Evolutionary conservation across 768 basidiomycete genomes (phyloP).

Genomic region (Lentinula raphanica): DNA sequence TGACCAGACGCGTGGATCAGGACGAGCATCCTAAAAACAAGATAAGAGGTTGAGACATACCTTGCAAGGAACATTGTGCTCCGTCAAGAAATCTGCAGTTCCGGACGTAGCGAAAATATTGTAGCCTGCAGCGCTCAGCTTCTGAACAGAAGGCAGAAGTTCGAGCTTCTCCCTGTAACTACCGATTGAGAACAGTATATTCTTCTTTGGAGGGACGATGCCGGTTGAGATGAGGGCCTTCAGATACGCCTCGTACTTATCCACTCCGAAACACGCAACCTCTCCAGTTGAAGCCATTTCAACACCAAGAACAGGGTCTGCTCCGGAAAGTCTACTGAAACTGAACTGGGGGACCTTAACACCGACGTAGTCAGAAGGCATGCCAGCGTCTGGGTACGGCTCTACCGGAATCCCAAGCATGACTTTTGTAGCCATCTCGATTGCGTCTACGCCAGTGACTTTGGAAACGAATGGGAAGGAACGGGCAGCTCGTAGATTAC

Average conservation of each 20-base stretch:
- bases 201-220: constrained; percentile 92
- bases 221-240: constrained; percentile 97
- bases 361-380: constrained; percentile 93
- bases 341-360: constrained; percentile 99
- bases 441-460: constrained; percentile 95
- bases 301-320: constrained; percentile 95
- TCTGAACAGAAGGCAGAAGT: constrained; percentile 91
- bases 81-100: constrained; percentile 95
- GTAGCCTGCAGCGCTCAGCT: constrained; percentile 88
- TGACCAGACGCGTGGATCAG: constrained; percentile 25
- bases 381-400: constrained; percentile 81
- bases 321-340: constrained; percentile 93
- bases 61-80: constrained; percentile 96
- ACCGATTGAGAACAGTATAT: constrained; percentile 93
- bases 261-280: constrained; percentile 95
- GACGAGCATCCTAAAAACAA: too few species aligned
- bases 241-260: constrained; percentile 98
- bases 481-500: constrained; percentile 94
- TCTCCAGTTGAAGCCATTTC: constrained; percentile 99
- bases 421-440: constrained; percentile 98
- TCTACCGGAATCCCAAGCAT: constrained; percentile 91
- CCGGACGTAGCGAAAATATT: constrained; percentile 97
- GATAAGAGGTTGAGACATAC: constrained; percentile 29
- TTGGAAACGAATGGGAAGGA: constrained; percentile 99
- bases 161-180: constrained; percentile 98